Evolutionary conservation across 1,139 yeast species (phyloP).

Genomic region (Meyerozyma guilliermondii): DNA sequence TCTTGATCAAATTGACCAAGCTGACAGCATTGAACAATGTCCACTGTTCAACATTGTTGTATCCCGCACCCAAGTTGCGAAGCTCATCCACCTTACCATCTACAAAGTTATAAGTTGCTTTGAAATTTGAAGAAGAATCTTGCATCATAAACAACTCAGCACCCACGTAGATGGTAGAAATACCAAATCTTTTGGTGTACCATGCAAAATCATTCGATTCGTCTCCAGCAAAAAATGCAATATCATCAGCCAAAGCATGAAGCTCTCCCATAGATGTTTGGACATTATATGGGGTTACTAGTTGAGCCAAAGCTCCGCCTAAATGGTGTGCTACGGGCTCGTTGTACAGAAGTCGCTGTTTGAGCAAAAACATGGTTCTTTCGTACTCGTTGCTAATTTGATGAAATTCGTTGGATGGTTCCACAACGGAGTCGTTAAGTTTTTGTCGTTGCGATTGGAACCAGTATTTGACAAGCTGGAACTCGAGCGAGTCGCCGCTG

Average conservation of each 20-base stretch:
- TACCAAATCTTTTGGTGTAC: conserved; percentile 79
- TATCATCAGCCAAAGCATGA: conserved; percentile 74
- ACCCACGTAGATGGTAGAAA: conserved; percentile 66
- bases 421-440: conserved; percentile 26
- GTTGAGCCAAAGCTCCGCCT: conserved; percentile 46
- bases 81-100: conserved; percentile 54
- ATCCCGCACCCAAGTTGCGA: conserved; percentile 51
- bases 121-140: conserved; percentile 56
- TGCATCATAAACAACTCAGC: conserved; percentile 77
- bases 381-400: conserved; percentile 47
- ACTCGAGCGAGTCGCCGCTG: conserved; percentile 31
- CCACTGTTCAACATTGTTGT: conserved; percentile 71
- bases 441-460: conserved; percentile 32
- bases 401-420: conserved; percentile 23
- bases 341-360: conserved; percentile 61
- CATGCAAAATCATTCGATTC: conserved; percentile 81
- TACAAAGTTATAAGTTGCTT: conserved; percentile 61
- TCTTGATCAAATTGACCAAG: conserved; percentile 60
- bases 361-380: conserved; percentile 49
- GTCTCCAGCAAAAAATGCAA: conserved; percentile 78
- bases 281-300: conserved; percentile 52
- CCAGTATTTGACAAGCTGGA: conserved; percentile 45
- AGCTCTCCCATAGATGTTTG: conserved; percentile 56
- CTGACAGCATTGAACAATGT: conserved; percentile 64
- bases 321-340: conserved; percentile 43